phyloP scores from a whole-genome alignment of 495 filamentous ascomycete genomes.

The Lichina pygmaea region DNA sequence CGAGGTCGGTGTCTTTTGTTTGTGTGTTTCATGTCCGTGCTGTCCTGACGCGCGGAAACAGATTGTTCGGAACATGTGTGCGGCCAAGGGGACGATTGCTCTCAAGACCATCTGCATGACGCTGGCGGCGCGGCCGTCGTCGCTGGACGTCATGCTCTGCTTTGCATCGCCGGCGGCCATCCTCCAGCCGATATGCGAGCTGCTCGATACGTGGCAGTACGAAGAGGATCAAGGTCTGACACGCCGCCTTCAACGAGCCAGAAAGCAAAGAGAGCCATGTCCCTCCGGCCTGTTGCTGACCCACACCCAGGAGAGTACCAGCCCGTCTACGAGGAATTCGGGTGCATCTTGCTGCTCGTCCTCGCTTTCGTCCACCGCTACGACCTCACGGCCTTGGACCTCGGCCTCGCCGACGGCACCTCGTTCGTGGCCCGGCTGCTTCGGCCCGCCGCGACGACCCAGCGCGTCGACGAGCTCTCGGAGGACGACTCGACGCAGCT shows the following conservation, averaged over 20 bases:
- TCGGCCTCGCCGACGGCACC: slow-evolving; percentile 27
- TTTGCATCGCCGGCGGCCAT: slow-evolving; percentile 55
- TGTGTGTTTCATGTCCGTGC: neutral
- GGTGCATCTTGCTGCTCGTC: slow-evolving; percentile 60
- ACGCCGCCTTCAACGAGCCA: neutral
- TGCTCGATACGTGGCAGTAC: slow-evolving; percentile 75
- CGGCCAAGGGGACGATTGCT: slow-evolving; percentile 71
- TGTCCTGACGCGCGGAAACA: slow-evolving; percentile 9
- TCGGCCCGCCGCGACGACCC: slow-evolving; percentile 29
- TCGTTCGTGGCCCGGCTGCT: slow-evolving; percentile 67
- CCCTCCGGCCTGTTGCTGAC: neutral
- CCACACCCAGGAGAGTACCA: slow-evolving; percentile 47
- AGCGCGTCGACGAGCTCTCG: slow-evolving; percentile 34
- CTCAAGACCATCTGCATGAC: slow-evolving; percentile 62
- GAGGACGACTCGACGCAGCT: slow-evolving; percentile 55
- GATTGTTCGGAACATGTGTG: slow-evolving; percentile 55
- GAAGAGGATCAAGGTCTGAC: slow-evolving; percentile 55
- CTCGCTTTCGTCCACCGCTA: slow-evolving; percentile 69
- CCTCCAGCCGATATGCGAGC: slow-evolving; percentile 55
- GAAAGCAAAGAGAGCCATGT: neutral
- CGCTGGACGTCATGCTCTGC: slow-evolving; percentile 63
- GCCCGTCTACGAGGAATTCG: slow-evolving; percentile 91
- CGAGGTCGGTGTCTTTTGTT: slow-evolving; percentile 25
- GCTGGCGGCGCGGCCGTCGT: slow-evolving; percentile 48
- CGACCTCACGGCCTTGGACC: slow-evolving; percentile 35